Conservation (phyloP, 768 basidiomycete genomes). For the Podaxis sp. region DNA sequence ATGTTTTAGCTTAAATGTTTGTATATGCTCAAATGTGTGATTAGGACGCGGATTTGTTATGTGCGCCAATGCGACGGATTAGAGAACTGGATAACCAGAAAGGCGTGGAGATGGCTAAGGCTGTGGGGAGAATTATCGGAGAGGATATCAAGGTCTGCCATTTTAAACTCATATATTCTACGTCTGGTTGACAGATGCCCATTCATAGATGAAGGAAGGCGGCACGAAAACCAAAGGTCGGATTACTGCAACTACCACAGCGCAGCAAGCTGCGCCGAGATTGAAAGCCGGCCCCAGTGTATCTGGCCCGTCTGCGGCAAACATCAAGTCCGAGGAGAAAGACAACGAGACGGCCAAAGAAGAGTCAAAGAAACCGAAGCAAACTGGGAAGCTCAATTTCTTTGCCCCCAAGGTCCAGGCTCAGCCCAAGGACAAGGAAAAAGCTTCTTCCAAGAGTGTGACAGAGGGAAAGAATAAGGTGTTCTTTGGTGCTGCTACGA, state of each 20-base stretch:
- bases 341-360: constrained; percentile 14
- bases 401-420: constrained; percentile 16
- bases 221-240: constrained; percentile 25
- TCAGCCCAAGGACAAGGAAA: constrained; percentile 23
- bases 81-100: constrained; percentile 40
- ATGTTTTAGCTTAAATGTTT: constrained; percentile 3
- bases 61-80: constrained; percentile 36
- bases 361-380: constrained; percentile 16
- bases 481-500: constrained; percentile 15
- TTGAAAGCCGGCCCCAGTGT: constrained; percentile 8
- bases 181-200: constrained; percentile 12
- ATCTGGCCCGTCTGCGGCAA: constrained; percentile 1
- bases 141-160: constrained; percentile 41
- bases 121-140: constrained; percentile 45
- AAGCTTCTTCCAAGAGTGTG: constrained; percentile 20
- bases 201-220: constrained; percentile 14
- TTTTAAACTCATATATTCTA: neutral
- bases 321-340: constrained; percentile 20
- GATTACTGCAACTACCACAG: constrained; percentile 43
- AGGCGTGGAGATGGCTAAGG: constrained; percentile 36
- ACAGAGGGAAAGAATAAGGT: constrained; percentile 20
- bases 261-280: constrained; percentile 20
- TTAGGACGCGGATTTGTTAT: constrained; percentile 47
- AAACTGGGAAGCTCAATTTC: constrained; percentile 16
- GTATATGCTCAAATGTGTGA: neutral